Evolutionary conservation across 495 filamentous ascomycete species (phyloP).

Genomic region (Aspergillus mulundensis): DNA sequence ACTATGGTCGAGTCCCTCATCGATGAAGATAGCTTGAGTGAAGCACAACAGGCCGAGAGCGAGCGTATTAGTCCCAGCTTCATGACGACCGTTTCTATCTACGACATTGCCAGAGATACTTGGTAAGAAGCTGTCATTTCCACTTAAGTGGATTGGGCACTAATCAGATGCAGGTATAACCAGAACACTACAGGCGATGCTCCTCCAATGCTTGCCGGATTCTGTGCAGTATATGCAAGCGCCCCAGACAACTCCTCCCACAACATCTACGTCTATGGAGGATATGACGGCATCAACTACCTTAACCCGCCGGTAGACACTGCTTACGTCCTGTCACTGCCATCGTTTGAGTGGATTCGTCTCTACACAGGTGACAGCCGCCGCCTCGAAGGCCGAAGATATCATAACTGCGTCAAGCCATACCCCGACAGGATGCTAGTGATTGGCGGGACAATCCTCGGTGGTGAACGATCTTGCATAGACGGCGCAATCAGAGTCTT

Average conservation of each 20-base stretch:
- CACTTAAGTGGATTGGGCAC: no score
- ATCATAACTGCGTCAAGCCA: conserved; percentile 61
- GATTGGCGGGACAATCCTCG: conserved; percentile 65
- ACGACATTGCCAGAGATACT: conserved; percentile 53
- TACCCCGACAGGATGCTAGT: conserved; percentile 72
- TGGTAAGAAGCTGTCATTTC: conserved; percentile 33
- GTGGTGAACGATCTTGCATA: no score
- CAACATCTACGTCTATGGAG: conserved; percentile 78
- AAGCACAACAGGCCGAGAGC: conserved; percentile 37
- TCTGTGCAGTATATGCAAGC: conserved; percentile 62
- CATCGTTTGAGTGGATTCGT: conserved; percentile 70
- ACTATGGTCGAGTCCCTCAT: conserved; percentile 38
- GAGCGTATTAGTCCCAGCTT: conserved; percentile 53
- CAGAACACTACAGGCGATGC: no score
- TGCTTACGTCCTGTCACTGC: conserved; percentile 70
- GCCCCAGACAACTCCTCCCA: conserved; percentile 58
- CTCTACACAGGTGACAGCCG: conserved; percentile 41
- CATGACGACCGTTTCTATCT: conserved; percentile 64
- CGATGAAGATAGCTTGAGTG: conserved; percentile 13
- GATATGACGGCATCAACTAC: conserved; percentile 50
- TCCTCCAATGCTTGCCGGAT: conserved; percentile 26
- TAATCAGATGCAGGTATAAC: conserved; percentile 37
- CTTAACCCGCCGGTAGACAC: conserved; percentile 50
- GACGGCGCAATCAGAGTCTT: no score
- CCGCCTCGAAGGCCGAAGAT: conserved; percentile 47